These are phyloP conservation scores for Aureobasidium sp. DNA, from an alignment of 2,329 filamentous ascomycete species.

Conservation along the genomic window DNA sequence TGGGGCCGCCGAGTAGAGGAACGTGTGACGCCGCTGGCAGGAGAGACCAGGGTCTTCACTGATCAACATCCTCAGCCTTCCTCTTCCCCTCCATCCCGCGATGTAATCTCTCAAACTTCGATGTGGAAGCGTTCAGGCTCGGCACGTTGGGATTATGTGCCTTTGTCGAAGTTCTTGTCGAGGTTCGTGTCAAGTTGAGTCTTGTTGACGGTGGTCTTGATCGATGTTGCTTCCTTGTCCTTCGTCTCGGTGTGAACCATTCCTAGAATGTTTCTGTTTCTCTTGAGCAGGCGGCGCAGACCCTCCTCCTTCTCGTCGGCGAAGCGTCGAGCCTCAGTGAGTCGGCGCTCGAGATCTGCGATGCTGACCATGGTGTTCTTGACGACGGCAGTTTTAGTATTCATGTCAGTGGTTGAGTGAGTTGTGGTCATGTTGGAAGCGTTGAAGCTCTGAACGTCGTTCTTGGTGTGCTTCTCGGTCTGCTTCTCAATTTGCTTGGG, in stretches of 20 bases:
- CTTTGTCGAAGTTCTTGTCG: too few relatives aligned
- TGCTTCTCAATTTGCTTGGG: not conserved
- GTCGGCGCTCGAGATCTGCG: slow-evolving; percentile 26
- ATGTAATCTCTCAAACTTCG: too few relatives aligned
- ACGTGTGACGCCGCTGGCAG: too few relatives aligned
- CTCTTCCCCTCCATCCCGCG: too few relatives aligned
- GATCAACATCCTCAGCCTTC: too few relatives aligned
- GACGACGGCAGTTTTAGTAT: not conserved
- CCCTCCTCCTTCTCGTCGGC: slow-evolving; percentile 29
- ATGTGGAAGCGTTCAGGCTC: too few relatives aligned
- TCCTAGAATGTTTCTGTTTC: slow-evolving; percentile 29
- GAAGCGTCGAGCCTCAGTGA: slow-evolving; percentile 25
- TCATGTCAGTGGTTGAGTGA: not conserved
- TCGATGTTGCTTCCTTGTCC: too few relatives aligned
- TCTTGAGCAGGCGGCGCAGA: slow-evolving; percentile 30
- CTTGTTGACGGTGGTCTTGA: too few relatives aligned
- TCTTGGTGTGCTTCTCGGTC: not conserved
- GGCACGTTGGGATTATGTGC: too few relatives aligned
- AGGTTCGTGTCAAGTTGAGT: too few relatives aligned
- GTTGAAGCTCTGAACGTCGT: not conserved
- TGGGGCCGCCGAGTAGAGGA: too few relatives aligned
- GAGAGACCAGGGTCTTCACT: too few relatives aligned
- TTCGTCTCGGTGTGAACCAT: not conserved
- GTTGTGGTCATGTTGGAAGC: not conserved
- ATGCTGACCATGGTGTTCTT: slow-evolving; percentile 16